phyloP scores from a whole-genome alignment of 2,329 filamentous ascomycete genomes.

The Aspergillus terreus region DNA sequence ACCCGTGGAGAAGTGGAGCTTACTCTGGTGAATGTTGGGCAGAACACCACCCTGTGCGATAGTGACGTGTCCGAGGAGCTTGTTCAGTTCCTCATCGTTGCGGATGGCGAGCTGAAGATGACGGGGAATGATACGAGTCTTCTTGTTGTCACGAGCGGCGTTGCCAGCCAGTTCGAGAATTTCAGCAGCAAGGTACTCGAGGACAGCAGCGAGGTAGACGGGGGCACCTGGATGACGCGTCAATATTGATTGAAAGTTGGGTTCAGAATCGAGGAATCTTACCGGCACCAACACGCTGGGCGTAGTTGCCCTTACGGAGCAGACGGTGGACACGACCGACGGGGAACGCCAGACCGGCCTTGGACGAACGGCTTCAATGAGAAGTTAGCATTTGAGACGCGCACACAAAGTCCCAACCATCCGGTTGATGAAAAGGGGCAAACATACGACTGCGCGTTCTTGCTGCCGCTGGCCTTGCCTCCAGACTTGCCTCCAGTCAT shows the following conservation, averaged over 20 bases:
- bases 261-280: slow-evolving; percentile 20
- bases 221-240: slow-evolving; percentile 59
- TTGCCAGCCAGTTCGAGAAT: slow-evolving; percentile 99
- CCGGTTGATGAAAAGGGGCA: neutral
- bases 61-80: slow-evolving; percentile 90
- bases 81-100: slow-evolving; percentile 99
- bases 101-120: slow-evolving; percentile 99
- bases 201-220: slow-evolving; percentile 94
- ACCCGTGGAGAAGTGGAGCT: slow-evolving; percentile 59
- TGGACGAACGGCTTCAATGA: slow-evolving; percentile 79
- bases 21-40: slow-evolving; percentile 83
- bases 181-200: slow-evolving; percentile 97
- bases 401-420: slow-evolving; percentile 9
- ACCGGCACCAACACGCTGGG: slow-evolving; percentile 98
- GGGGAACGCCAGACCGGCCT: slow-evolving; percentile 98
- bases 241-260: neutral
- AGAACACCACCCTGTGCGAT: slow-evolving; percentile 98
- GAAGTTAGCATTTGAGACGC: slow-evolving; percentile 38
- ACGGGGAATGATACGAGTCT: slow-evolving; percentile 99
- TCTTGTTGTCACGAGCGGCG: slow-evolving; percentile 99
- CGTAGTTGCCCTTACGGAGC: slow-evolving; percentile 98
- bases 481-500: slow-evolving; percentile 99
- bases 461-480: slow-evolving; percentile 98
- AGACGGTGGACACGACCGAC: slow-evolving; percentile 99
- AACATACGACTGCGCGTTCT: slow-evolving; percentile 98